Evolutionary conservation across 257 asterid genomes (phyloP).

Genomic region (Ehretia macrophylla): DNA sequence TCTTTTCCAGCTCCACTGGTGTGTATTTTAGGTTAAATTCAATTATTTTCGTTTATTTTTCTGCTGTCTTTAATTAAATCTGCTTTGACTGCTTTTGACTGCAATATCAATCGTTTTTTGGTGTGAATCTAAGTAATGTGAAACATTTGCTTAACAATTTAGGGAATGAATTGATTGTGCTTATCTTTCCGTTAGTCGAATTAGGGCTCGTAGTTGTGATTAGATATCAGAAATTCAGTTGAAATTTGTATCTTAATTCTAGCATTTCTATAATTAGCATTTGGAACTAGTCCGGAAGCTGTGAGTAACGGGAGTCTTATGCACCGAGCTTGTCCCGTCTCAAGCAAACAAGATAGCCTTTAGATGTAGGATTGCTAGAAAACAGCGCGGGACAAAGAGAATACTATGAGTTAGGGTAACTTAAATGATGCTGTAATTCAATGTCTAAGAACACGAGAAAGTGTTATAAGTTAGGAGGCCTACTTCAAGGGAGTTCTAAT

Average conservation of each 20-base stretch:
- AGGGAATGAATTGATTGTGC: background rate
- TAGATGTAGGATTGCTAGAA: too few species aligned
- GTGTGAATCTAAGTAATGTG: slow-evolving; percentile 1
- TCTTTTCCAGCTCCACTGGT: slow-evolving; percentile 31
- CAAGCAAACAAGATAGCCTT: too few species aligned
- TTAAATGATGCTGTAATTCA: too few species aligned
- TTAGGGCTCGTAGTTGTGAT: background rate
- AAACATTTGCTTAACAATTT: slow-evolving; percentile 7
- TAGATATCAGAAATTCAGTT: too few species aligned
- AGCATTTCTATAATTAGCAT: background rate
- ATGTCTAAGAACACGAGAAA: too few species aligned
- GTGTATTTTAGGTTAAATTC: slow-evolving; percentile 15
- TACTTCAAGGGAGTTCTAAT: too few species aligned
- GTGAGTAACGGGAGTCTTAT: too few species aligned
- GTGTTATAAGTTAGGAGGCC: too few species aligned
- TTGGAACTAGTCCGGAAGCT: too few species aligned
- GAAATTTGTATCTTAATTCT: background rate
- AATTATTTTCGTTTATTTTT: background rate
- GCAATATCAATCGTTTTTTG: background rate
- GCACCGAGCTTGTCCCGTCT: too few species aligned
- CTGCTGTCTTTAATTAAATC: background rate
- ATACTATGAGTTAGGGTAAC: too few species aligned
- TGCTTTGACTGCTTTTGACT: background rate
- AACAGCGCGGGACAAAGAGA: too few species aligned
- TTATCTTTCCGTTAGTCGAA: background rate